Base-by-base conservation (phyloP, 179 eudicot species). In the Silene vulgaris region DNA sequence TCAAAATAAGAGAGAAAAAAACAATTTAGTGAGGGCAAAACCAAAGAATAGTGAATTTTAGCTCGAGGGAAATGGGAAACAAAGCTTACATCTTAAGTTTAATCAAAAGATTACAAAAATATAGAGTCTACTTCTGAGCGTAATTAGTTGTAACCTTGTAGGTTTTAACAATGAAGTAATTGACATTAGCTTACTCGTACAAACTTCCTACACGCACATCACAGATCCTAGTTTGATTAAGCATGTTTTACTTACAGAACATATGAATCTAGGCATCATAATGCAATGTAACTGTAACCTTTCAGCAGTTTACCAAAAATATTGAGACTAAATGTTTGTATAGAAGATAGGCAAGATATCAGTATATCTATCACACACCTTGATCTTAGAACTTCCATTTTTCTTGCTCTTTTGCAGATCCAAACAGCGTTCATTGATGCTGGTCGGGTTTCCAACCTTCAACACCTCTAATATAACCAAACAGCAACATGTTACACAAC, bases 351-450 rank as follows among this genome's bases (percentile, higher is more conserved):
- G 60, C 28, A 74, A 77, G 26, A 45, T 9, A 9, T 45, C 0
- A 43, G 52, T 9, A 23, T 19, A 62, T 68, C 63, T 19, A 62
- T 68, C 63, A 80, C 71, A 52, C 77, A 94, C 98, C 98, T 92
- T 90, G 76, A 78, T 82, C 85, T 90, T 94, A 40, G 92, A 87
- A 63, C 84, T 80, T 72, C 77, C 82, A 52, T 57, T 71, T 80
- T 89, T 94, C 86, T 85, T 92, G 66, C 78, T 89, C 88, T 87
- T 91, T 79, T 94, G 98, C 82, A 94, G 94, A 87, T 92, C 97
- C 85, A 91, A 85, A 81, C 98, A 94, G 57, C 89, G 86, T 80
- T 94, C 97, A 76, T 86, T 94, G 67, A 94, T 92, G 28, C 86
- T 87, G 73, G 81, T 74, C 9, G 91, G 48, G 50, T 77, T 92